Conservation (phyloP, 257 asterid species). For the Gentiana macrophylla region DNA sequence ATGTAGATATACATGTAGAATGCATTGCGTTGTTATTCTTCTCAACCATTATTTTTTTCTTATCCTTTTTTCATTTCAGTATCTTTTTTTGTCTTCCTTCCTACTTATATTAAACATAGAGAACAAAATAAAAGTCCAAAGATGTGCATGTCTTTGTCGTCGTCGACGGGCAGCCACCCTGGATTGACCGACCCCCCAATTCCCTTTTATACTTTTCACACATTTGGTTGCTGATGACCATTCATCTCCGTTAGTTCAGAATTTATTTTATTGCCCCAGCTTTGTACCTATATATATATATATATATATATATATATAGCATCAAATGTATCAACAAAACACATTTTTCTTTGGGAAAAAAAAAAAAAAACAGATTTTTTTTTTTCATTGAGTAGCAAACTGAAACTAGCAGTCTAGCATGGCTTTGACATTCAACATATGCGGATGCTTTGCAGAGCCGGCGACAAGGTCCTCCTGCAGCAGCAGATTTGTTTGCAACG, state of each 20-base stretch:
- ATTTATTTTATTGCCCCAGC: not conserved
- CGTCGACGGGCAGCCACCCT: not conserved
- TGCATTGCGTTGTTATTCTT: no score
- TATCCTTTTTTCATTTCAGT: no score
- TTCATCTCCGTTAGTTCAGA: not conserved
- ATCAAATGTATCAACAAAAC: not conserved
- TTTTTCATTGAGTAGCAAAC: no score
- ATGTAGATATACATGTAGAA: no score
- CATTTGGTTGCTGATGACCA: not conserved
- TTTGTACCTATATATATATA: not conserved
- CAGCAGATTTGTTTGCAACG: conserved; percentile 20
- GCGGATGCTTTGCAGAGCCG: conserved; percentile 18
- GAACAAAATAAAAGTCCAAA: no score
- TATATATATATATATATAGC: not conserved
- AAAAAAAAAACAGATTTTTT: no score
- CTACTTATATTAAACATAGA: no score
- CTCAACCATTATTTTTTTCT: no score
- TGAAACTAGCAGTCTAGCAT: not conserved
- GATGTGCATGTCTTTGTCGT: not conserved
- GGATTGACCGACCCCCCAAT: conserved; percentile 5
- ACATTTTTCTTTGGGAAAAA: no score
- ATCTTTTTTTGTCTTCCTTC: no score
- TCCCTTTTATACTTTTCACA: not conserved
- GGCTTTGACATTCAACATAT: conserved; percentile 18
- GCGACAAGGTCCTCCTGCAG: no score